Conservation (phyloP, 2,329 filamentous ascomycete species). For the Penicillium sp. region DNA sequence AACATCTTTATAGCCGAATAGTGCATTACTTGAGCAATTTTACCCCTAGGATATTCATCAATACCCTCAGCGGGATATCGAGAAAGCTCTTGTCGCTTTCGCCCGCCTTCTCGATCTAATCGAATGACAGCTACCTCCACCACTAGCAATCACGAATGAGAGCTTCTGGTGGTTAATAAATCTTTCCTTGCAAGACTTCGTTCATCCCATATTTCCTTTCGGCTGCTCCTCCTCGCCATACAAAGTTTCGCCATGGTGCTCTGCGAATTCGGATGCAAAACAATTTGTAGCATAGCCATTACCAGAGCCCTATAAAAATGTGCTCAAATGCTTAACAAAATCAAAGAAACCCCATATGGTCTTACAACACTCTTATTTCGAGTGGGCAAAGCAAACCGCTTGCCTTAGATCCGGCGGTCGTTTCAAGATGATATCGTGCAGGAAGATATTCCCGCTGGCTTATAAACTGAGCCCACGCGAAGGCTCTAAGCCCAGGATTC, state of each 20-base stretch:
- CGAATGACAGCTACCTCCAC: not conserved
- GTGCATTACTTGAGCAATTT: not conserved
- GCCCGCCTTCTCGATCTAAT: not conserved
- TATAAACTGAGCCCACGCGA: conserved; percentile 14
- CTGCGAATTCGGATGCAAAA: conserved; percentile 16
- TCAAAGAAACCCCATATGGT: too few species aligned
- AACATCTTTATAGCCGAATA: not conserved
- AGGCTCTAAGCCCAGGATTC: not conserved
- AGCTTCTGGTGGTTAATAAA: not conserved
- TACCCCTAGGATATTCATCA: not conserved
- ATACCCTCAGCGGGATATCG: not conserved
- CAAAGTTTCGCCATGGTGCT: conserved; percentile 18
- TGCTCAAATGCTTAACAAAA: not conserved
- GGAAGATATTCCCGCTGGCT: conserved; percentile 11
- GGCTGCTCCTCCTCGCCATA: not conserved
- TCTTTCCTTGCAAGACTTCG: not conserved
- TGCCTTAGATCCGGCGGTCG: conserved; percentile 6
- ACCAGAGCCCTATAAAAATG: not conserved
- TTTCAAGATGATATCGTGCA: conserved; percentile 2
- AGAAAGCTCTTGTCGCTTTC: not conserved
- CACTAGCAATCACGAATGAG: not conserved
- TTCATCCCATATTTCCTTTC: conserved; percentile 5
- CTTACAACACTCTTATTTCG: conserved; percentile 6
- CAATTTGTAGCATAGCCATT: conserved; percentile 15
- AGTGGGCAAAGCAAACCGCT: conserved; percentile 1